Evolutionary conservation across 1,139 yeast genomes (phyloP).

Genomic region (Hemisphaericaspora lyxosophila): DNA sequence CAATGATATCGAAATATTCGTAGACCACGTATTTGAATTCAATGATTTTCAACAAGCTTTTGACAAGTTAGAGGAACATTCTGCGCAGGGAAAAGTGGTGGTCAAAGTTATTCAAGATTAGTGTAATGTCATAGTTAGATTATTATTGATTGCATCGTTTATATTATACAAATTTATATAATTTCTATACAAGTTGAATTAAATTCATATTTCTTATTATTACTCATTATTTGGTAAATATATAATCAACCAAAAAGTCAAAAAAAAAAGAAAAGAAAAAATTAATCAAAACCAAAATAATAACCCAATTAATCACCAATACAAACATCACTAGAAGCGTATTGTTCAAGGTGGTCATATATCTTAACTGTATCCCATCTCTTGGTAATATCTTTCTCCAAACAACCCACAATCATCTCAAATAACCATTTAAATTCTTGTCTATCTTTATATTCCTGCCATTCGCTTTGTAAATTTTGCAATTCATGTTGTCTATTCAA

Average conservation of each 20-base stretch:
- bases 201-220: too few relatives aligned
- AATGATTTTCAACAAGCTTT: constrained; percentile 51
- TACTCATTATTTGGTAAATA: too few relatives aligned
- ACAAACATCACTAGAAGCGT: too few relatives aligned
- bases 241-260: too few relatives aligned
- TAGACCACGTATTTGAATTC: constrained; percentile 56
- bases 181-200: too few relatives aligned
- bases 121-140: too few relatives aligned
- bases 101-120: constrained; percentile 22
- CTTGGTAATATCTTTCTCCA: constrained; percentile 49
- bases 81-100: constrained; percentile 65
- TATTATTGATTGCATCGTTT: too few relatives aligned
- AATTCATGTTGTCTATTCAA: constrained; percentile 20
- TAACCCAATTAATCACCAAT: neutral
- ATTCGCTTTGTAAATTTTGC: constrained; percentile 18
- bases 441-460: constrained; percentile 22
- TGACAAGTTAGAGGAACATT: constrained; percentile 43
- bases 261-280: too few relatives aligned
- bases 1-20: constrained; percentile 41
- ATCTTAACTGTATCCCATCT: constrained; percentile 51
- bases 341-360: constrained; percentile 8
- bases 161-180: too few relatives aligned
- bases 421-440: constrained; percentile 32
- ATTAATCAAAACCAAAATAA: neutral
- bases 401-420: constrained; percentile 54